Percentiles rank a stretch among this genome's conserved stretches.
Conservation (phyloP, 2,329 filamentous ascomycete species). For the Pseudogymnoascus sp. region DNA sequence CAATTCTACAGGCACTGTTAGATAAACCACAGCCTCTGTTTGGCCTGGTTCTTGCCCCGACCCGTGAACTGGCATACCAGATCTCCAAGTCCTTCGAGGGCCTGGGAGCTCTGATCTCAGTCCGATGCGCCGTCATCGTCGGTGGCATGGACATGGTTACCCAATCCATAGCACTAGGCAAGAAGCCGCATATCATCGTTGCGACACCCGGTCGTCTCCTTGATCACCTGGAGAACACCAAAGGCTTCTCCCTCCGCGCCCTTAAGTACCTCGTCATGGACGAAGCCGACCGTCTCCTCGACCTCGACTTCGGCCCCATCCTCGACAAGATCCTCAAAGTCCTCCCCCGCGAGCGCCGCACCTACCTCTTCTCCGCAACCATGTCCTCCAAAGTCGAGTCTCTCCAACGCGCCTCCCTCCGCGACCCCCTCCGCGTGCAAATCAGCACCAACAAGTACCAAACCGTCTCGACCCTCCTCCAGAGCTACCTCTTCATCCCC, state of each 20-base stretch:
- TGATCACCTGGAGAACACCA: conserved; percentile 93
- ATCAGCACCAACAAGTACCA: conserved; percentile 80
- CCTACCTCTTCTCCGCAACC: conserved; percentile 88
- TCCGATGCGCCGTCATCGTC: conserved; percentile 77
- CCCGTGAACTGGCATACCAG: conserved; percentile 85
- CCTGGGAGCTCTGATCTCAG: conserved; percentile 77
- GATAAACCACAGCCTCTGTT: conserved; percentile 80
- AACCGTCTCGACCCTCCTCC: conserved; percentile 80
- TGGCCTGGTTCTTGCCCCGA: conserved; percentile 84
- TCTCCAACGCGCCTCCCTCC: conserved; percentile 79
- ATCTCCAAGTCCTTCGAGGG: conserved; percentile 84
- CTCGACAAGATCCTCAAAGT: conserved; percentile 92
- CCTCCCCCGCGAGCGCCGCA: conserved; percentile 66
- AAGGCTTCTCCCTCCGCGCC: conserved; percentile 76
- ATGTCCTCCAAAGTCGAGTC: conserved; percentile 91
- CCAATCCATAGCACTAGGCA: conserved; percentile 84
- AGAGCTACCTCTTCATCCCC: conserved; percentile 80
- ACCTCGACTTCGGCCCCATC: conserved; percentile 88
- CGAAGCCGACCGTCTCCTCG: conserved; percentile 83
- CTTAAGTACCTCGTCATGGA: conserved; percentile 92
- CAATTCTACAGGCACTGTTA: conserved; percentile 65
- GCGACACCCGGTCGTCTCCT: conserved; percentile 83
- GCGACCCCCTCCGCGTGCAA: conserved; percentile 74
- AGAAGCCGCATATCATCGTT: conserved; percentile 89
- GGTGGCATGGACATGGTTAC: conserved; percentile 95